Conservation (phyloP, 1,284 basidiomycete genomes). For the Ceratobasidium theobromae region DNA sequence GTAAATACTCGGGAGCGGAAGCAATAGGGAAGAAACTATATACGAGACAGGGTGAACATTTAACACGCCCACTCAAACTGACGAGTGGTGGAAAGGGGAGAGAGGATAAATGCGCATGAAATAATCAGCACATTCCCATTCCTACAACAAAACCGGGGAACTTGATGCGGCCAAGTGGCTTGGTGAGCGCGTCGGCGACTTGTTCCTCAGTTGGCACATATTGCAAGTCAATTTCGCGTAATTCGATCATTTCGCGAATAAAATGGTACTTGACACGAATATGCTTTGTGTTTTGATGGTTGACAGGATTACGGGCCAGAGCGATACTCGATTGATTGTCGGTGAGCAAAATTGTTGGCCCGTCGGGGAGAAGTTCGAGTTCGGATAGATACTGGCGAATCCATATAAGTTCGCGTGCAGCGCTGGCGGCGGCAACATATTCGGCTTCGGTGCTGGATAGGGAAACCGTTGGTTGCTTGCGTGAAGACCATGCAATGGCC, state of each 20-base stretch:
- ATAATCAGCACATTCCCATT: not conserved
- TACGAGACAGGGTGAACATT: too few relatives aligned
- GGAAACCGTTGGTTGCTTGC: not conserved
- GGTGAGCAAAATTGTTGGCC: slow-evolving; percentile 28
- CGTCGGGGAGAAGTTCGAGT: not conserved
- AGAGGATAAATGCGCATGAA: not conserved
- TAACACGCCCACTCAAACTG: not conserved
- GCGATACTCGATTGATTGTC: slow-evolving; percentile 40
- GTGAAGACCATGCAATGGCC: not conserved
- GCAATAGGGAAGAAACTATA: too few relatives aligned
- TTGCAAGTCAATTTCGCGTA: too few relatives aligned
- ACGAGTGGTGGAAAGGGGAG: not conserved
- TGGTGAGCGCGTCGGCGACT: not conserved
- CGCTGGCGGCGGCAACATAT: not conserved
- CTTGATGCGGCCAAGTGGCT: not conserved
- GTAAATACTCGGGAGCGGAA: too few relatives aligned
- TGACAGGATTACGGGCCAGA: slow-evolving; percentile 38
- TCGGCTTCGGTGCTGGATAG: not conserved
- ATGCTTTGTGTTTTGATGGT: slow-evolving; percentile 40
- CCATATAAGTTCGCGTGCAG: not conserved
- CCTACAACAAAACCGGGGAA: not conserved
- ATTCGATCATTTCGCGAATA: slow-evolving; percentile 41
- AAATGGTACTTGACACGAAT: slow-evolving; percentile 41
- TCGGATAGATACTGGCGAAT: not conserved
- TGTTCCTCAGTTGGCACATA: slow-evolving; percentile 4